Conservation (phyloP, 2,329 filamentous ascomycete species). For the Microdochium nivale region DNA sequence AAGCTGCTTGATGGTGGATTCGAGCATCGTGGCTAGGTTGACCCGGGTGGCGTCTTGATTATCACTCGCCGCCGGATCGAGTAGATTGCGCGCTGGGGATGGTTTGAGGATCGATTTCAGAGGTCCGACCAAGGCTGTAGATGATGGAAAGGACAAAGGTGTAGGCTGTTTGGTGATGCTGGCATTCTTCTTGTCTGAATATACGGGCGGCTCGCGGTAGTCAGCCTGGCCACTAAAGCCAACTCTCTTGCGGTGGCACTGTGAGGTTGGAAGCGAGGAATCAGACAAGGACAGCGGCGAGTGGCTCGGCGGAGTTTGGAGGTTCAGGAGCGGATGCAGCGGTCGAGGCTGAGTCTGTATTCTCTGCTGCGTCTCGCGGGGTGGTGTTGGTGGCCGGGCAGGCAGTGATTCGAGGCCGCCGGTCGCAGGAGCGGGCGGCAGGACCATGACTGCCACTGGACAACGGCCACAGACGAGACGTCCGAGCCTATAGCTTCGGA, state of each 20-base stretch:
- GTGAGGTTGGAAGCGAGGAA: slow-evolving; percentile 32
- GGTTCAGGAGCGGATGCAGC: slow-evolving; percentile 27
- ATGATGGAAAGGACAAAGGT: slow-evolving; percentile 29
- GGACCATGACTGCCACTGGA: slow-evolving; percentile 25
- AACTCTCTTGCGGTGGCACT: slow-evolving; percentile 42
- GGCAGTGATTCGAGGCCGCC: slow-evolving; percentile 43
- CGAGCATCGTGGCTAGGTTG: slow-evolving; percentile 70
- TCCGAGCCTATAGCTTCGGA: not conserved
- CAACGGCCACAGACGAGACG: not conserved
- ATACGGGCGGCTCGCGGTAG: slow-evolving; percentile 44
- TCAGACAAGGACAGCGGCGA: slow-evolving; percentile 31
- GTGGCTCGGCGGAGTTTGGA: slow-evolving; percentile 45
- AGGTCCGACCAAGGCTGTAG: slow-evolving; percentile 32
- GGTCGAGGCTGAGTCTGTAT: slow-evolving; percentile 23
- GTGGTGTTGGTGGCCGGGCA: slow-evolving; percentile 58
- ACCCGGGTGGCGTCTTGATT: slow-evolving; percentile 28
- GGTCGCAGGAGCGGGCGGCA: slow-evolving; percentile 22
- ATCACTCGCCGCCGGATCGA: slow-evolving; percentile 32
- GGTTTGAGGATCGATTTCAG: slow-evolving; percentile 73
- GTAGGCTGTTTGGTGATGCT: slow-evolving; percentile 23
- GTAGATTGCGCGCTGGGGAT: slow-evolving; percentile 37
- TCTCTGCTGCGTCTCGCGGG: slow-evolving; percentile 41
- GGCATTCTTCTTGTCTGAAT: slow-evolving; percentile 26
- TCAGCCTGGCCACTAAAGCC: slow-evolving; percentile 49
- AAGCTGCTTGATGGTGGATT: slow-evolving; percentile 75